phyloP scores from a whole-genome alignment of 768 basidiomycete genomes.

The Mycena capillaripes region DNA sequence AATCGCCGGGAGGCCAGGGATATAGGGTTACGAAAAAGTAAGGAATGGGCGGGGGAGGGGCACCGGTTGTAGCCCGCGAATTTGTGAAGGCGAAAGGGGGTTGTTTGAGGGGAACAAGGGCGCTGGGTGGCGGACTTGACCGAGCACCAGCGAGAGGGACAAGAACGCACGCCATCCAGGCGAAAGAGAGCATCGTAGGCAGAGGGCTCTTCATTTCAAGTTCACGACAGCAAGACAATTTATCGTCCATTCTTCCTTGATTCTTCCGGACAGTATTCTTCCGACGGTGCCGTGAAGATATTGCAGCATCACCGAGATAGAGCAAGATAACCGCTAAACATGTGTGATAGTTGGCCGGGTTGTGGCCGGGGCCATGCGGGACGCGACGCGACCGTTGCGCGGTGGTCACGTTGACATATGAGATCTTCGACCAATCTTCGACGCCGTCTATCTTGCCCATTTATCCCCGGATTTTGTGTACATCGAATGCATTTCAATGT shows the following conservation, averaged over 20 bases:
- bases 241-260: background rate
- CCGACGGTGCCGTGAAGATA: too few species aligned
- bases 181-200: constrained; percentile 17
- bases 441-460: too few species aligned
- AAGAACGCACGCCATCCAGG: constrained; percentile 25
- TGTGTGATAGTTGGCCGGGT: background rate
- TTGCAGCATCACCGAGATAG: background rate
- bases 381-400: background rate
- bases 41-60: background rate
- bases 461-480: too few species aligned
- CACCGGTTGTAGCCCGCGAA: background rate
- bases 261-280: background rate
- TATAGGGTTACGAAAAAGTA: too few species aligned
- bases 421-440: too few species aligned
- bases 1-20: too few species aligned
- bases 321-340: background rate
- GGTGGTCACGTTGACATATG: too few species aligned
- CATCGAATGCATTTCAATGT: too few species aligned
- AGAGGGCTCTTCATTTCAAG: background rate
- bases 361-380: too few species aligned
- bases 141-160: background rate
- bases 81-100: constrained; percentile 20
- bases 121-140: constrained; percentile 4
- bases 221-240: background rate
- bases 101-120: constrained; percentile 22